Conservation (phyloP, 2,329 filamentous ascomycete species). For the Arthrobotrys sinensis region DNA sequence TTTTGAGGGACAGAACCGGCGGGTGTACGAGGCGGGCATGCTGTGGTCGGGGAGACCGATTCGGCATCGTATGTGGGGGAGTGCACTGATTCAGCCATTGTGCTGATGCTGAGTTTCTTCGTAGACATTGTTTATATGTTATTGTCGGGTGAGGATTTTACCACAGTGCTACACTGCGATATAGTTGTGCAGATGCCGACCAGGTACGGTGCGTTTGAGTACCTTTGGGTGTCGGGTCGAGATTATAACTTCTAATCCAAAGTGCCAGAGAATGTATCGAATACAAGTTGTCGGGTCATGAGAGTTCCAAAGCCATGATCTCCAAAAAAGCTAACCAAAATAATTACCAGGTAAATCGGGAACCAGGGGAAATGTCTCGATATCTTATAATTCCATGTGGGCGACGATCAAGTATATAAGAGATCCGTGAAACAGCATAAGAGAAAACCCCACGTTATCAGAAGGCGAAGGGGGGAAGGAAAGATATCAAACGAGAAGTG, state of each 20-base stretch:
- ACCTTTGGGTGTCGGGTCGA: neutral
- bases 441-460: conserved; percentile 4
- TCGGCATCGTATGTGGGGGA: conserved; percentile 40
- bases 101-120: conserved; percentile 60
- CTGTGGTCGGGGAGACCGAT: conserved; percentile 49
- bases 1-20: conserved; percentile 13
- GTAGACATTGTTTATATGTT: conserved; percentile 32
- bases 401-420: conserved; percentile 14
- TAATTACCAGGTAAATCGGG: conserved; percentile 3
- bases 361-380: conserved; percentile 10
- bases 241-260: neutral
- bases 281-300: conserved; percentile 7
- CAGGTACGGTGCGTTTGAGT: neutral
- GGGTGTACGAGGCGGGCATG: conserved; percentile 24
- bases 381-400: conserved; percentile 30
- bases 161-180: neutral
- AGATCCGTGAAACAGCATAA: neutral
- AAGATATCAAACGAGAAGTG: conserved; percentile 39
- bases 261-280: conserved; percentile 12
- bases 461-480: conserved; percentile 42
- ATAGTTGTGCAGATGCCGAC: neutral
- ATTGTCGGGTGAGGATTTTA: neutral
- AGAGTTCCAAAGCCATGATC: conserved; percentile 15
- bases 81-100: conserved; percentile 49
- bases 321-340: neutral